Evolutionary conservation across 2,329 filamentous ascomycete genomes (phyloP).

Genomic region (Exserohilum rostratum): DNA sequence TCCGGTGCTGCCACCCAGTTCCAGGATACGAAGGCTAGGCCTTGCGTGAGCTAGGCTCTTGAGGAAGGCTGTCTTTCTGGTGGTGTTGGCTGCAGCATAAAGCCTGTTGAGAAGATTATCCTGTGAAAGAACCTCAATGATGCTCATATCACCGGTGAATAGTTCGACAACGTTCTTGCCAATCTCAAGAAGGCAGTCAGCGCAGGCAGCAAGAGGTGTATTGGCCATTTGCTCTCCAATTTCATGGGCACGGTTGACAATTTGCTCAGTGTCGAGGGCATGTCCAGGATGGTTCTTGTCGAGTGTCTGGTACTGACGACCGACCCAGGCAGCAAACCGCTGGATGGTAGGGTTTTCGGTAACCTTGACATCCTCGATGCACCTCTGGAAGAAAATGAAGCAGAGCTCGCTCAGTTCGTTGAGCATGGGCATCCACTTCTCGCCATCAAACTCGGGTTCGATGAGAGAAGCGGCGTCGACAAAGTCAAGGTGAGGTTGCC

Average conservation of each 20-base stretch:
- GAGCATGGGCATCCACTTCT: neutral
- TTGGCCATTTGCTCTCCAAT: neutral
- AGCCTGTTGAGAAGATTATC: neutral
- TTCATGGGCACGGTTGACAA: neutral
- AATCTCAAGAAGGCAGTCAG: neutral
- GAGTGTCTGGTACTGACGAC: neutral
- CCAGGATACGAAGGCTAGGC: conserved; percentile 4
- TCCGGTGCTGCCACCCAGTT: conserved; percentile 9
- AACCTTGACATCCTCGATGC: neutral
- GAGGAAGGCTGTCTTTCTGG: neutral
- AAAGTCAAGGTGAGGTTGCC: neutral
- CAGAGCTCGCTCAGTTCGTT: neutral
- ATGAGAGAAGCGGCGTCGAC: neutral
- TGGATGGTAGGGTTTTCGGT: neutral
- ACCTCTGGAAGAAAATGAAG: neutral
- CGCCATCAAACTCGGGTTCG: neutral
- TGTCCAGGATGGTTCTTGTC: neutral
- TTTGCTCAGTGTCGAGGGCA: neutral
- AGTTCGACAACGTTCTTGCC: neutral
- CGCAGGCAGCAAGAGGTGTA: neutral
- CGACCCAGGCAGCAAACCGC: neutral
- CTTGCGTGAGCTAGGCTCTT: conserved; percentile 7
- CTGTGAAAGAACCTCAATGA: neutral
- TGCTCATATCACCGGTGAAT: neutral
- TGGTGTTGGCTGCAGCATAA: neutral